phyloP scores from a whole-genome alignment of 2,329 filamentous ascomycete species.

The Sporothrix humicola region DNA sequence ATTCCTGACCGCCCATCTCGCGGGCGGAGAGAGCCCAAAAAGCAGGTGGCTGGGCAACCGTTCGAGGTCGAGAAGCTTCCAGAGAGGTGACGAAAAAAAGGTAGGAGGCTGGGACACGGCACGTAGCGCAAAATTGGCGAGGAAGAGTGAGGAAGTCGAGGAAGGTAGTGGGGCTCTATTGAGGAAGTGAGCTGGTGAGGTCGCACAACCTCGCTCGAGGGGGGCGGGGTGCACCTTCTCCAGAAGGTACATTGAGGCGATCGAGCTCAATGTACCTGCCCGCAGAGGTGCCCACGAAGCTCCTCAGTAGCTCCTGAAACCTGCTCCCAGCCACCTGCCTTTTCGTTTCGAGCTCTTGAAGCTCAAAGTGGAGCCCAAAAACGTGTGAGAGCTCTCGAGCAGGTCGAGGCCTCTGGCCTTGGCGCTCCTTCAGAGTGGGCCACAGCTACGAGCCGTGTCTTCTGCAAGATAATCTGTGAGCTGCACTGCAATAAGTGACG shows the following conservation, averaged over 20 bases:
- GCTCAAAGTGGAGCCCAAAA: too few relatives aligned
- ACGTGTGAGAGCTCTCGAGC: neutral
- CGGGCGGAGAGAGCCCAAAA: too few relatives aligned
- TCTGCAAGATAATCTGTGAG: too few relatives aligned
- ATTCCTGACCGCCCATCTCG: too few relatives aligned
- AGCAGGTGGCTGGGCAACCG: too few relatives aligned
- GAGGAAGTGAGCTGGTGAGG: neutral
- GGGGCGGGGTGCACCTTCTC: neutral
- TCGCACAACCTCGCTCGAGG: neutral
- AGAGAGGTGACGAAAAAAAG: neutral
- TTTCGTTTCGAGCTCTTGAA: neutral
- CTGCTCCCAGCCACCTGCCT: slow-evolving; percentile 13
- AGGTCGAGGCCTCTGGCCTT: neutral
- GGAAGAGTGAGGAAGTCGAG: slow-evolving; percentile 5
- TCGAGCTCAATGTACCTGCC: slow-evolving; percentile 1
- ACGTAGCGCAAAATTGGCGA: neutral
- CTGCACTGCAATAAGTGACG: too few relatives aligned
- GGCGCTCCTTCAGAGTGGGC: neutral
- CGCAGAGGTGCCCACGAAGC: neutral
- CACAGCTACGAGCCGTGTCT: too few relatives aligned
- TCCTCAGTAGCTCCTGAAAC: too few relatives aligned
- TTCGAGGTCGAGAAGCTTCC: neutral
- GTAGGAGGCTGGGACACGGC: neutral
- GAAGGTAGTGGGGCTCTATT: neutral
- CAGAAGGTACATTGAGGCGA: neutral